Evolutionary conservation across 179 eudicot genomes (phyloP).

Genomic region (Actinidia polygama): DNA sequence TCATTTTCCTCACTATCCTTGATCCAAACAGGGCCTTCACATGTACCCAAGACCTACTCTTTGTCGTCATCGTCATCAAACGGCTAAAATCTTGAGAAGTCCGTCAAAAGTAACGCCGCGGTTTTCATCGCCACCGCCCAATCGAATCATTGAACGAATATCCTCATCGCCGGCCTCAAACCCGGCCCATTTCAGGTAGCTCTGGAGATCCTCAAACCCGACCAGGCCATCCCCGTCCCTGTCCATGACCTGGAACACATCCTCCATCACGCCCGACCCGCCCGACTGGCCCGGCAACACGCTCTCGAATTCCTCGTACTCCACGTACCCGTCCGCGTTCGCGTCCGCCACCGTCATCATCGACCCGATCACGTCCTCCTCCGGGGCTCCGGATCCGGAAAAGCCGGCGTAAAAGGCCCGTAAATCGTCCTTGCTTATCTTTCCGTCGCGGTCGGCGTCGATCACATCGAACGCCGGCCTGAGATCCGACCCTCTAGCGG

Average conservation of each 20-base stretch:
- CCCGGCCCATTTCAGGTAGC: constrained; percentile 55
- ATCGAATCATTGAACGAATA: constrained; percentile 64
- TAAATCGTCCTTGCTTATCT: constrained; percentile 75
- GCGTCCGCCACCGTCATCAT: constrained; percentile 82
- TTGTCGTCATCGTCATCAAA: constrained; percentile 31
- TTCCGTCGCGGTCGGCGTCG: constrained; percentile 79
- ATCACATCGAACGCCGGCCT: constrained; percentile 68
- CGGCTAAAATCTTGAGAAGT: constrained; percentile 55
- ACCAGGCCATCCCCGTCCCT: constrained; percentile 82
- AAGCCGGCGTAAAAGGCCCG: constrained; percentile 47
- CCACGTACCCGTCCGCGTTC: constrained; percentile 68
- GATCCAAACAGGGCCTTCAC: no score
- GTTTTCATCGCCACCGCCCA: constrained; percentile 62
- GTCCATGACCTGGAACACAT: constrained; percentile 75
- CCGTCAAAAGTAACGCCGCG: constrained; percentile 68
- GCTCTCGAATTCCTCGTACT: constrained; percentile 74
- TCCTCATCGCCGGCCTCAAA: constrained; percentile 59
- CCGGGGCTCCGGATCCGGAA: constrained; percentile 5
- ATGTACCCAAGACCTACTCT: background rate
- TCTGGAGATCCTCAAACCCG: constrained; percentile 61
- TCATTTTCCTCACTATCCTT: no score
- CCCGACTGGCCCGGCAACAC: constrained; percentile 36
- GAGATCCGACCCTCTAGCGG: constrained; percentile 32
- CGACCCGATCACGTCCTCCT: constrained; percentile 57
- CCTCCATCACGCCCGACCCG: constrained; percentile 58